Evolutionary conservation across 257 asterid genomes (phyloP).

Genomic region (Penstemon barbatus): DNA sequence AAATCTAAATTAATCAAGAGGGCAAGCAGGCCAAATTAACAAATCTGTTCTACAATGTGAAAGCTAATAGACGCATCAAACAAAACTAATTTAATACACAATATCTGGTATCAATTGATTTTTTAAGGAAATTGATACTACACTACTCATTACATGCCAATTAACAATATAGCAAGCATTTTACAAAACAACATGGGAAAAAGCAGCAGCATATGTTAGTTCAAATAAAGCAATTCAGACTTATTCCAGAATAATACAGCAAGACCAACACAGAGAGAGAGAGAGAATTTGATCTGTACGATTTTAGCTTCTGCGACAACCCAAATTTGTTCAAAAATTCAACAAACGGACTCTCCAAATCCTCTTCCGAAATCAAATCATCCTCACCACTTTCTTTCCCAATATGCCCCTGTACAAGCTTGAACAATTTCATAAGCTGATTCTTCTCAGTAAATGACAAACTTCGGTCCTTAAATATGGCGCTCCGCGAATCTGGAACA

Average conservation of each 20-base stretch:
- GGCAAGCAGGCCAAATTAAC: neutral
- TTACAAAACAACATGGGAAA: neutral
- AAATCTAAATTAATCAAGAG: neutral
- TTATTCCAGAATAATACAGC: neutral
- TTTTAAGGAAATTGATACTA: no score
- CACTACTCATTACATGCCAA: neutral
- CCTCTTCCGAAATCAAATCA: slow-evolving; percentile 57
- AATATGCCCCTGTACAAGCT: slow-evolving; percentile 72
- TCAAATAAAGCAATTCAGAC: slow-evolving; percentile 5
- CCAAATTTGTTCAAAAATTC: slow-evolving; percentile 66
- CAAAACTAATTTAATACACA: no score
- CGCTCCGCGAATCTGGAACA: slow-evolving; percentile 83
- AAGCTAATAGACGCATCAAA: no score
- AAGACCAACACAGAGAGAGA: slow-evolving; percentile 30
- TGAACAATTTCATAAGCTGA: slow-evolving; percentile 84
- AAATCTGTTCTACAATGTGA: no score
- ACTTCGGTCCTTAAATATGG: slow-evolving; percentile 66
- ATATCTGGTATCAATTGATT: no score
- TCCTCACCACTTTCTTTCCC: slow-evolving; percentile 46
- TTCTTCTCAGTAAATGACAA: slow-evolving; percentile 71
- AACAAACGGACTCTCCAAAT: slow-evolving; percentile 73
- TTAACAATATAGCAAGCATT: neutral
- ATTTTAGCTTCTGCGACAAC: slow-evolving; percentile 76
- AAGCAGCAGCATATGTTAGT: neutral
- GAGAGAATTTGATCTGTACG: slow-evolving; percentile 54